Evolutionary conservation across 345 rosid genomes (phyloP).

Genomic region (Mercurialis annua): DNA sequence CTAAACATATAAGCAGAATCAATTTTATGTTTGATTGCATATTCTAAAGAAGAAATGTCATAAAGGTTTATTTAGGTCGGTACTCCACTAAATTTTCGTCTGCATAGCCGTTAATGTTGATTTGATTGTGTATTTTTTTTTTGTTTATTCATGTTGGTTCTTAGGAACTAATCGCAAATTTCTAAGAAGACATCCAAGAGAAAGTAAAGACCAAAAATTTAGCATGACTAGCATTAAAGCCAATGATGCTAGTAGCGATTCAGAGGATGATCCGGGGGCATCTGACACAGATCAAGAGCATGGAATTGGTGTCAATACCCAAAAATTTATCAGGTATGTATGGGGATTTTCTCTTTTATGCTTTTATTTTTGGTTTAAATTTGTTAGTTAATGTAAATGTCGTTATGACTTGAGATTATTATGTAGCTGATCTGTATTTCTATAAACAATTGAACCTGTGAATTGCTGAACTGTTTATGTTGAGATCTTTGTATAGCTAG

Average conservation of each 20-base stretch:
- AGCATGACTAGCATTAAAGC: constrained; percentile 5
- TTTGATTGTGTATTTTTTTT: not conserved
- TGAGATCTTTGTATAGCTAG: not conserved
- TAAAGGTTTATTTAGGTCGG: not conserved
- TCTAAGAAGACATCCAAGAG: constrained; percentile 22
- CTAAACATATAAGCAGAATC: too few species aligned
- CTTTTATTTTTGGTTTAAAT: not conserved
- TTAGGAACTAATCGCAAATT: constrained; percentile 36
- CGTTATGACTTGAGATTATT: not conserved
- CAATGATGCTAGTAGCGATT: constrained; percentile 32
- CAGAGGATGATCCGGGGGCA: constrained; percentile 39
- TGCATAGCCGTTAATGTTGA: not conserved
- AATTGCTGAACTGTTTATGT: not conserved
- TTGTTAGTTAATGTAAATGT: not conserved
- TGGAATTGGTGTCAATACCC: constrained; percentile 29
- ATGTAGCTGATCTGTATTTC: not conserved
- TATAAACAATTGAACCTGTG: not conserved
- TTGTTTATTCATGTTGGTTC: constrained; percentile 13
- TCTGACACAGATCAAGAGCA: constrained; percentile 45
- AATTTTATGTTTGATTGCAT: too few species aligned
- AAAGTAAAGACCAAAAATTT: constrained; percentile 23
- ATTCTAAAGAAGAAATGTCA: too few species aligned
- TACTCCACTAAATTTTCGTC: not conserved
- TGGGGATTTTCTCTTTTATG: not conserved
- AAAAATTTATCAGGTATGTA: constrained; percentile 42